Base-by-base conservation (phyloP, 2,329 filamentous ascomycete genomes). In the Scytalidium sp. region DNA sequence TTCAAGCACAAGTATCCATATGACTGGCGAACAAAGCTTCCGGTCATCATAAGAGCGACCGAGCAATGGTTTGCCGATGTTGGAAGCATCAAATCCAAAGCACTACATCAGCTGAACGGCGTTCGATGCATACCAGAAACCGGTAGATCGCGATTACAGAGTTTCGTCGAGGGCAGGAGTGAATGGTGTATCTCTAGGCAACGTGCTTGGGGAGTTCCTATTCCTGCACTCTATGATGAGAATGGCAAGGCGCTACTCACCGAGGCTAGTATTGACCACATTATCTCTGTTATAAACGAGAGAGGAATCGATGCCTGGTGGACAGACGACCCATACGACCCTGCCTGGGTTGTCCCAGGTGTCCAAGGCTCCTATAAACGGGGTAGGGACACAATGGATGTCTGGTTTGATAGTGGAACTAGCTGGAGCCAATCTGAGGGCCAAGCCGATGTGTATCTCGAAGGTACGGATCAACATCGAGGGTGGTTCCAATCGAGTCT, bases 171-270 rank as follows among this genome's bases (percentile, higher is more conserved):
- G 61, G 88, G 89, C 19, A 83, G 94, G 45, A 96, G 83, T 61
- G 93, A 99, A 67, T 99, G 94, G 94, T 99, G 94, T 65, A 97
- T 99, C 59, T 99, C 94, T 4, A 84, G 94, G 42, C 94, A 99
- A 69, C 84, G 94, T 45, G 87, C 90, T 11, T 99, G 94, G 94
- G 94, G 94, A 57, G 90, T 99, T 4, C 94, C 94, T 0, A 99
- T 99, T 50, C 94, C 94, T 13, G 91, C 90, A 1, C 72, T 99
- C 0, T 97, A 95, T 65, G 81, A 88, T 57, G 76, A 81, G 11
- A 79, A 77, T 3, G 87, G 87, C 3, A 80, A 88, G 47, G 88
- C 90, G 2, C 75, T 94, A n/a, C 83, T 97, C 68, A 90, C 85
- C 1, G 81, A 84, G 20, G 81, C 88, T 29, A 90, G 85, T 21